Conservation (phyloP, 2,329 filamentous ascomycete genomes). For the Aspergillus sp. region DNA sequence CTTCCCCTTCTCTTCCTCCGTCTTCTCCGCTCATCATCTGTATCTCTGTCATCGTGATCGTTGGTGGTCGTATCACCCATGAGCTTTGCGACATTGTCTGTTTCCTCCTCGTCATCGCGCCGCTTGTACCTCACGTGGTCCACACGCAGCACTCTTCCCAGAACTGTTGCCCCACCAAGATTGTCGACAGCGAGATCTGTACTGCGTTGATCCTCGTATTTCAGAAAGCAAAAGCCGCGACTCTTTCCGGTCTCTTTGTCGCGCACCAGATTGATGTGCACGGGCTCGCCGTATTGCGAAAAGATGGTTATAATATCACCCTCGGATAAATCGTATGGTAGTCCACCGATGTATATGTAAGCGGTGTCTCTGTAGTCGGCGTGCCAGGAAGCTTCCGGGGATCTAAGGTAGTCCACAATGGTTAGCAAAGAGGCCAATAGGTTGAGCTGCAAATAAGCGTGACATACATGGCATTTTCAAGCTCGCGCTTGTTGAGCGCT, state of each 20-base stretch:
- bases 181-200: slow-evolving; percentile 97
- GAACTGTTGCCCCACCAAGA: slow-evolving; percentile 79
- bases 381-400: slow-evolving; percentile 90
- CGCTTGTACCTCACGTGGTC: slow-evolving; percentile 93
- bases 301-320: slow-evolving; percentile 96
- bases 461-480: slow-evolving; percentile 78
- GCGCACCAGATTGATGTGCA: slow-evolving; percentile 86
- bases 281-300: slow-evolving; percentile 93
- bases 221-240: slow-evolving; percentile 91
- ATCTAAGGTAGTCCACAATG: slow-evolving; percentile 50
- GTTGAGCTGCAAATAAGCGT: not conserved
- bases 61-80: slow-evolving; percentile 48
- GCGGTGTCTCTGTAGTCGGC: slow-evolving; percentile 97
- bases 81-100: slow-evolving; percentile 51
- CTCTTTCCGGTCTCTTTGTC: slow-evolving; percentile 97
- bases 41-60: slow-evolving; percentile 35
- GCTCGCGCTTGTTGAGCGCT: slow-evolving; percentile 89
- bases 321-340: slow-evolving; percentile 90
- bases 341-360: slow-evolving; percentile 92
- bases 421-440: slow-evolving; percentile 13
- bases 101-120: slow-evolving; percentile 68
- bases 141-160: slow-evolving; percentile 78
- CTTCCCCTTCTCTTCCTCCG: slow-evolving; percentile 35
- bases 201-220: slow-evolving; percentile 97
- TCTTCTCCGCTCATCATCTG: slow-evolving; percentile 41